Conservation (phyloP, 805 yeast species). For the Schizosaccharomyces osmophilus region DNA sequence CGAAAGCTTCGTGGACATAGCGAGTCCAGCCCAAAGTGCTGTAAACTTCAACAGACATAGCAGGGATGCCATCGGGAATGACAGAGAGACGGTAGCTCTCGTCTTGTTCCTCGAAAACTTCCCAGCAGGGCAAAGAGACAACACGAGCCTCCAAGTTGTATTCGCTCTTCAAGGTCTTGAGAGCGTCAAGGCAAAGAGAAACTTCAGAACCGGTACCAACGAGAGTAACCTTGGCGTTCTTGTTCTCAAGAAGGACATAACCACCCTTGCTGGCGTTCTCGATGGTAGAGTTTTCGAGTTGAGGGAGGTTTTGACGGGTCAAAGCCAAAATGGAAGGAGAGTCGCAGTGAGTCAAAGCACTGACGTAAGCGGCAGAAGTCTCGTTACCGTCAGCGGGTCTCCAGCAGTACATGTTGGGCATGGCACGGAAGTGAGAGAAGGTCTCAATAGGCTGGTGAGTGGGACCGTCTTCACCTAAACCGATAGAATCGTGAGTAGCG, state of each 20-base stretch:
- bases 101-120: slow-evolving; percentile 67
- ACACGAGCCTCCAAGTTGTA: slow-evolving; percentile 53
- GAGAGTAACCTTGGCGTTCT: slow-evolving; percentile 41
- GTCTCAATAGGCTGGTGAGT: slow-evolving; percentile 34
- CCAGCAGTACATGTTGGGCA: slow-evolving; percentile 26
- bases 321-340: slow-evolving; percentile 54
- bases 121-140: slow-evolving; percentile 83
- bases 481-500: slow-evolving; percentile 34
- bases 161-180: slow-evolving; percentile 36
- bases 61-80: slow-evolving; percentile 85
- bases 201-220: slow-evolving; percentile 93
- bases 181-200: slow-evolving; percentile 54
- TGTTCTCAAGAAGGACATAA: slow-evolving; percentile 42
- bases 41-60: slow-evolving; percentile 81
- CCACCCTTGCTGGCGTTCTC: slow-evolving; percentile 93
- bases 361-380: slow-evolving; percentile 30
- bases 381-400: slow-evolving; percentile 32
- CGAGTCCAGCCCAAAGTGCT: slow-evolving; percentile 78
- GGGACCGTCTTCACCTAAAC: slow-evolving; percentile 35
- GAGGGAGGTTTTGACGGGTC: slow-evolving; percentile 63
- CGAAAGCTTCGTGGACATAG: slow-evolving; percentile 90
- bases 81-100: slow-evolving; percentile 60
- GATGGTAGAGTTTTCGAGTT: slow-evolving; percentile 72
- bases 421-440: slow-evolving; percentile 26
- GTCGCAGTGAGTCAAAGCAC: slow-evolving; percentile 28